A percentile compares a stretch with the other conserved stretches of the same genome.
Conservation (phyloP, 1,284 basidiomycete species). For the Coriolopsis trogii region DNA sequence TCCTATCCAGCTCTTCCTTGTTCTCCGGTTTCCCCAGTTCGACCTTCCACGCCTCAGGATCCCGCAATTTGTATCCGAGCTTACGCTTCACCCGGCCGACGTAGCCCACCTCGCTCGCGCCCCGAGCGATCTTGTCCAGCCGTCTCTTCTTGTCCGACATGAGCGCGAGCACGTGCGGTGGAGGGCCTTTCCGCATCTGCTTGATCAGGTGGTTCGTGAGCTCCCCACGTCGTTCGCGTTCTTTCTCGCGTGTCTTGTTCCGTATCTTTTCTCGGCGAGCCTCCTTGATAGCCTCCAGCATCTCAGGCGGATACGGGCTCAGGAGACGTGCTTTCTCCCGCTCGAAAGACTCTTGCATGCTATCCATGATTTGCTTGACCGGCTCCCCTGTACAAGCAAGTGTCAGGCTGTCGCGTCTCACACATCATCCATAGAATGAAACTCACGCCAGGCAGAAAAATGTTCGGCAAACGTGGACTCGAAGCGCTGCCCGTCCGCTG, state of each 20-base stretch:
- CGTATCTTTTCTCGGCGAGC: slow-evolving; percentile 60
- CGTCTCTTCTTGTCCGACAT: slow-evolving; percentile 52
- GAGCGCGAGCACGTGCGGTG: slow-evolving; percentile 55
- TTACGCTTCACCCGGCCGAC: slow-evolving; percentile 53
- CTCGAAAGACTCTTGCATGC: slow-evolving; percentile 37
- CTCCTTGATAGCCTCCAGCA: slow-evolving; percentile 50
- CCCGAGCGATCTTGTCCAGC: slow-evolving; percentile 51
- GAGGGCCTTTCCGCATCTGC: slow-evolving; percentile 56
- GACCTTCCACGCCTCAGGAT: slow-evolving; percentile 45
- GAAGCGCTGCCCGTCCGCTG: slow-evolving; percentile 23
- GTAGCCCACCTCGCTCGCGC: slow-evolving; percentile 65
- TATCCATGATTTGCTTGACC: slow-evolving; percentile 24
- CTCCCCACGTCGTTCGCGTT: slow-evolving; percentile 64
- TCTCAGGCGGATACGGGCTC: slow-evolving; percentile 47
- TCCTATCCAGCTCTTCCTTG: slow-evolving; percentile 38
- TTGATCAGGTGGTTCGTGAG: slow-evolving; percentile 48
- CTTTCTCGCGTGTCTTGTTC: slow-evolving; percentile 63
- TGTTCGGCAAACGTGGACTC: slow-evolving; percentile 29
- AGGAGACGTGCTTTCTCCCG: slow-evolving; percentile 45
- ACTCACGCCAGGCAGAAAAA: slow-evolving; percentile 46
- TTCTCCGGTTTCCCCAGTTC: slow-evolving; percentile 46
- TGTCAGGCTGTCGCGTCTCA: neutral
- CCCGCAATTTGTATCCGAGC: slow-evolving; percentile 51
- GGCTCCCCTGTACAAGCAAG: neutral
- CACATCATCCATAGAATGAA: slow-evolving; percentile 3